Evolutionary conservation across 768 basidiomycete genomes (phyloP).

Genomic region (Suillus paluster): DNA sequence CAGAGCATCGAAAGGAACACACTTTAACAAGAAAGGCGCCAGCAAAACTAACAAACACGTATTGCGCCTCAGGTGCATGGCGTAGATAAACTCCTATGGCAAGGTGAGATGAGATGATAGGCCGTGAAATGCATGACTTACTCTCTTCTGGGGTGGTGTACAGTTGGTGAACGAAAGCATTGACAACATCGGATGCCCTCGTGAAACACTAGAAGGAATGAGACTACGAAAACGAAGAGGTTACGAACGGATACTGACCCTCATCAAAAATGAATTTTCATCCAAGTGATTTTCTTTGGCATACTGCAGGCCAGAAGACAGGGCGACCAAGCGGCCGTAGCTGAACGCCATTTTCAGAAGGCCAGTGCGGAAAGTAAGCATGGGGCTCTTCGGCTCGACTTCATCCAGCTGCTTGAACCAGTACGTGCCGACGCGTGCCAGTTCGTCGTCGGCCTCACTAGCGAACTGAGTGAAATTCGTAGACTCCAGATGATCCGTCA

Average conservation of each 20-base stretch:
- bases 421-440: conserved; percentile 54
- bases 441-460: conserved; percentile 67
- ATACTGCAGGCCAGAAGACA: conserved; percentile 81
- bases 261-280: conserved; percentile 67
- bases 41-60: conserved; percentile 80
- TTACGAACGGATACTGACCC: conserved; percentile 48
- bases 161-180: conserved; percentile 60
- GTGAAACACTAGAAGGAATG: conserved; percentile 55
- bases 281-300: conserved; percentile 58
- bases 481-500: conserved; percentile 42
- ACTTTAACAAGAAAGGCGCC: conserved; percentile 85
- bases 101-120: conserved; percentile 6
- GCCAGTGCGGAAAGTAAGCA: conserved; percentile 63
- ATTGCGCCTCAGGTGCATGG: conserved; percentile 80
- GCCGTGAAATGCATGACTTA: conserved; percentile 32
- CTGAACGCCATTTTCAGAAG: conserved; percentile 65
- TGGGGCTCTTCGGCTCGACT: conserved; percentile 57
- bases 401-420: conserved; percentile 60
- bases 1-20: conserved; percentile 13
- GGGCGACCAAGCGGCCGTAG: conserved; percentile 68
- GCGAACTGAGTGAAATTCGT: conserved; percentile 69
- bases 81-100: conserved; percentile 57
- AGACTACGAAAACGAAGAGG: conserved; percentile 5
- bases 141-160: conserved; percentile 56
- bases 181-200: conserved; percentile 69